Base-by-base conservation (phyloP, 1,284 basidiomycete species). In the Spongispora temasekensis region DNA sequence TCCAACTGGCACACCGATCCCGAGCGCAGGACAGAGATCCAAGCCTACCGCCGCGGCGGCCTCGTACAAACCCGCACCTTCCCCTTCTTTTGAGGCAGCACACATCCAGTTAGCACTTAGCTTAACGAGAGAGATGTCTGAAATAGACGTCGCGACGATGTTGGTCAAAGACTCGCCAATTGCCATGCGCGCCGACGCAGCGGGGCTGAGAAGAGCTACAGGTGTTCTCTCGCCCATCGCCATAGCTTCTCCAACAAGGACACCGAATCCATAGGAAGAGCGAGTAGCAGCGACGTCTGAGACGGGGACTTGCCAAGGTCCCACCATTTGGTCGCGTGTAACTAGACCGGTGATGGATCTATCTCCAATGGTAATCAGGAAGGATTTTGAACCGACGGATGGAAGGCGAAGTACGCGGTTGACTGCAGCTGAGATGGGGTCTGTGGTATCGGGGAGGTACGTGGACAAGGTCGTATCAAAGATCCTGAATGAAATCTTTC, bases 51-150 rank as follows among this genome's bases (percentile, higher is more conserved):
- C 94, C 64, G 91, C 79, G 7, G 98, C 97, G 21, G 96, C 97
- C 64, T 93, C 93, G 77, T 97, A 99, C 57, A 99, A 81, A 23
- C 86, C 88, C 1, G 90, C 89, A 30, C 97, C 97, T 73, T 99
- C 97, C 30, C 96, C 95, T 55, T 86, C 85, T 74, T 95, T 91
- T 17, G 88, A 89, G 2, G 97, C 94, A 1, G 96, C 94, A 63
- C 93, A 95, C 97, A 99, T 99, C 97, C 97, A 99, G 77, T 99
- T 99, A 57, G 97, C 97, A 66, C 93, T 95, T 21, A 99, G 83
- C 79, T 99, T 99, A 72, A 98, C 87, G 59, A 83, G 81, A 5
- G 83, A 81, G 17, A 98, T 79, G 44, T 85, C 83, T 13, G 85
- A 85, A 57, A 97, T 79, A 55, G 86, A 85, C 3, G 96, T 88